These are phyloP conservation scores for Apiospora rasikravindrae DNA, from an alignment of 2,329 filamentous ascomycete species.

Conservation along the genomic window DNA sequence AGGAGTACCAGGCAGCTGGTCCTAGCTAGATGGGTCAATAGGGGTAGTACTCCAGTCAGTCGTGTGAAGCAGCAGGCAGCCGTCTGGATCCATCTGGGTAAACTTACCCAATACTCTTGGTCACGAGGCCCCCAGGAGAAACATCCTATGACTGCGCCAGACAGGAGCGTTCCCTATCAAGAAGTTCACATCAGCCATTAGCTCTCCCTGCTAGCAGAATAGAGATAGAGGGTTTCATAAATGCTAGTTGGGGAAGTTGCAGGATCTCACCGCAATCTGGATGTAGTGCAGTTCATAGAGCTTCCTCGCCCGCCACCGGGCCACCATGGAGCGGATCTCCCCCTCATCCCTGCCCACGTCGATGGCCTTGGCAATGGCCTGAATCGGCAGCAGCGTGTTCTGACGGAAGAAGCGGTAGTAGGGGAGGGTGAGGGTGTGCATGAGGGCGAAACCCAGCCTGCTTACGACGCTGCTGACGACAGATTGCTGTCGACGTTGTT, in stretches of 20 bases:
- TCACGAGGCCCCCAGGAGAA: constrained; percentile 34
- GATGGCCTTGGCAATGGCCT: constrained; percentile 27
- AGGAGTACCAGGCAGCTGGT: constrained; percentile 32
- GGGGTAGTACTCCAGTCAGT: no score
- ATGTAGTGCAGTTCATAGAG: constrained; percentile 33
- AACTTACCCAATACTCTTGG: constrained; percentile 31
- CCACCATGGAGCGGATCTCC: constrained; percentile 27
- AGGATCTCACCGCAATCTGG: constrained; percentile 29
- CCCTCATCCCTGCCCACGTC: constrained; percentile 23
- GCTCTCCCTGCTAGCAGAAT: background rate
- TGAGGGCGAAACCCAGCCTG: background rate
- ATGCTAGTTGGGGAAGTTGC: background rate
- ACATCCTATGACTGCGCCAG: constrained; percentile 35
- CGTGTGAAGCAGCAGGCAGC: no score
- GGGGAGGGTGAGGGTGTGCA: constrained; percentile 31
- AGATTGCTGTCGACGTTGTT: background rate
- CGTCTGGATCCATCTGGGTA: background rate
- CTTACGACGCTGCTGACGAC: constrained; percentile 7
- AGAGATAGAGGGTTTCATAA: background rate
- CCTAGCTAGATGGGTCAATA: background rate
- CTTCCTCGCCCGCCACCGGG: constrained; percentile 31
- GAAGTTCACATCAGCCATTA: background rate
- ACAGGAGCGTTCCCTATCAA: constrained; percentile 31
- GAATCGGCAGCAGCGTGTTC: constrained; percentile 33
- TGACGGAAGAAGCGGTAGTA: constrained; percentile 36